Evolutionary conservation across 495 filamentous ascomycete genomes (phyloP), one percentile per base, ranked within the genome.

Genomic region (Aspergillus campestris): DNA sequence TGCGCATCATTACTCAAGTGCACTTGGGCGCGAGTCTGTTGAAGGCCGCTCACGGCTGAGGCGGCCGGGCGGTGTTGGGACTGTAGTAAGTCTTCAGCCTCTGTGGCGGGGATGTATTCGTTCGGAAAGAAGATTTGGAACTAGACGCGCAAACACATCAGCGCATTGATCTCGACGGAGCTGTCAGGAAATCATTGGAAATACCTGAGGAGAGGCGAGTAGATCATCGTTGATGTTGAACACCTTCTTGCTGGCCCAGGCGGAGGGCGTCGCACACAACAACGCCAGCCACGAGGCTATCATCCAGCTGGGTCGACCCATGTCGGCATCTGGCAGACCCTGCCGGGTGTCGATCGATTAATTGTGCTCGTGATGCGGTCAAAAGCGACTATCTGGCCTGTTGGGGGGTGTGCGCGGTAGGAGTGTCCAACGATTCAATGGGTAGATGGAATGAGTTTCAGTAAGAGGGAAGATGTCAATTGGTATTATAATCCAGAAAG

Each of bases 211-310:
- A 70, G 84, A 88, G 14, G 92, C 91, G 31, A 95, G 73, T 8
- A 98, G 61, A 62, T 98, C 92, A 58, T 97, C 90, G 55, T 94
- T 80, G 30, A 95, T 83, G 56, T 80, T 88, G 66, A 89, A 90
- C 27, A 77, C 66, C 56, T 71, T 71, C 47, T 74, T 78, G 47
- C 62, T 71, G 5, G 78, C 81, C 49, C 69, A 64, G 24, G 65
- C 71, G 36, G 59, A 61, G 5, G 67, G 60, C 10, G 57, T 67
- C 44, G 71, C 64, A 36, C 56, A 65, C 24, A 56, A 52, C 35
- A 71, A 47, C 24, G 52, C 49, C 7, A 70, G 55, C 46, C 61
- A 62, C 12, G 63, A 52, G 27, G 56, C 31, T 13, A 62, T 38
- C 7, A 46, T 48, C 38, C 55, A 50, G 35, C 47, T 55, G 35